Base-by-base conservation (phyloP, 352 stramenopile genomes). In the Phytophthora pluvialis region DNA sequence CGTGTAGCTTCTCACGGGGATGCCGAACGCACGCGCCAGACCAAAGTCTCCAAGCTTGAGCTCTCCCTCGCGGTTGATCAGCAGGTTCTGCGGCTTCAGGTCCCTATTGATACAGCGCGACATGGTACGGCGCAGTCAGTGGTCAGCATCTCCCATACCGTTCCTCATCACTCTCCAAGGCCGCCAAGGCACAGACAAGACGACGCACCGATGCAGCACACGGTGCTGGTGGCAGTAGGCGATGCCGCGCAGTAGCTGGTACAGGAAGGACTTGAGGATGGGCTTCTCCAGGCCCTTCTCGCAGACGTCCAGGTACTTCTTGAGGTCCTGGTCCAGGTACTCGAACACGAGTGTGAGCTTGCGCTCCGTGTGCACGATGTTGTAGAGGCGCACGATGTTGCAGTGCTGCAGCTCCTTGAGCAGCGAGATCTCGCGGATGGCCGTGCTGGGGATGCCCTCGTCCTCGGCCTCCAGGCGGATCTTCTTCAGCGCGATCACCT, bases 31-130 rank as follows among this genome's bases (percentile, higher is more conserved):
- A 46, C 98, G 81, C 25, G 98, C 98, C n/a, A 99, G 82, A 16
- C 98, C 98, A 90, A 99, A 99, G 73, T 99, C 98, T 13, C 96
- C 98, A n/a, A 99, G 87, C 77, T 99, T 99, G 15, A 99, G 86
- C 51, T 99, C 93, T 36, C 97, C 96, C 64, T 99, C 94, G 9
- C 93, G 89, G 77, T 99, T 99, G 77, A 99, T 99, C 16, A 99
- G 83, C 63, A 99, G 69, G 66, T 99, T 99, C 64, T 99, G 97
- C 31, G 97, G 97, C 76, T 99, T 99, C 31, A 99, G 83, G 77
- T 99, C 98, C 16, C 98, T 99, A 88, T 46, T 91, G 28, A 45
- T 11, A 66, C 45, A 53, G 33, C 25, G 31, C n/a, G 3, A 56
- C 44, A 52, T 35, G 43, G 26, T 28, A 33, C 42, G 9, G 8